Conservation (phyloP, 371 early-diverging fungal genomes). For the Mucor saturninus region DNA sequence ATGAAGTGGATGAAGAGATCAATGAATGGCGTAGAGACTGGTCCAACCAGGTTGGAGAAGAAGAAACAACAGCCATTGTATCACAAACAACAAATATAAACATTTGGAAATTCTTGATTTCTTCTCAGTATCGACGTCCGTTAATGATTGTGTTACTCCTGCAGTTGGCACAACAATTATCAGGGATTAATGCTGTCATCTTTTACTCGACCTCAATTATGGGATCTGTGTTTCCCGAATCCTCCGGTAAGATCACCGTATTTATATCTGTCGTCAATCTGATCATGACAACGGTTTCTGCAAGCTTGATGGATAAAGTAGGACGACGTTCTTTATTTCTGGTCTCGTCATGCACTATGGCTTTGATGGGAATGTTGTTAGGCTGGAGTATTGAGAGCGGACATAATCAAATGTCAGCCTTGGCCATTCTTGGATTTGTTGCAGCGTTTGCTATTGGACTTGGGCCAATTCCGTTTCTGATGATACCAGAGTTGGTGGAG, state of each 20-base stretch:
- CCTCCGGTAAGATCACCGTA: conserved; percentile 69
- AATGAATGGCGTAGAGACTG: conserved; percentile 63
- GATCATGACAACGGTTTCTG: conserved; percentile 72
- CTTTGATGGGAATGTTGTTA: conserved; percentile 56
- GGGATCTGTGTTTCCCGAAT: conserved; percentile 65
- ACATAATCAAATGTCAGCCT: conserved; percentile 60
- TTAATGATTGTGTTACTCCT: conserved; percentile 75
- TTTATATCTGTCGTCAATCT: conserved; percentile 80
- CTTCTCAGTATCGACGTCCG: conserved; percentile 61
- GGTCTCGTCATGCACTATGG: conserved; percentile 68
- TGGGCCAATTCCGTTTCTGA: conserved; percentile 87
- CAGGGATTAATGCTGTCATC: conserved; percentile 94
- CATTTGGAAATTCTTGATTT: conserved; percentile 46
- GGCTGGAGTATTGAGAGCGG: conserved; percentile 63
- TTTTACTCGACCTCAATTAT: conserved; percentile 86
- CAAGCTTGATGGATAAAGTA: conserved; percentile 77
- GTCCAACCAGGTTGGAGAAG: conserved; percentile 19
- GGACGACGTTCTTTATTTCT: conserved; percentile 85
- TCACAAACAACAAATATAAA: conserved; percentile 24
- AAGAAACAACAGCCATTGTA: conserved; percentile 12
- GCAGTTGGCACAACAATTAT: conserved; percentile 82
- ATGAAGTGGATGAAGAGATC: conserved; percentile 69
- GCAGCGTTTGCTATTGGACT: conserved; percentile 90
- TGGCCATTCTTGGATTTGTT: conserved; percentile 78
- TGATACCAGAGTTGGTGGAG: conserved; percentile 85